Evolutionary conservation across 257 asterid genomes (phyloP), one percentile per base, ranked within the genome.

Genomic region (Primulina tabacum): DNA sequence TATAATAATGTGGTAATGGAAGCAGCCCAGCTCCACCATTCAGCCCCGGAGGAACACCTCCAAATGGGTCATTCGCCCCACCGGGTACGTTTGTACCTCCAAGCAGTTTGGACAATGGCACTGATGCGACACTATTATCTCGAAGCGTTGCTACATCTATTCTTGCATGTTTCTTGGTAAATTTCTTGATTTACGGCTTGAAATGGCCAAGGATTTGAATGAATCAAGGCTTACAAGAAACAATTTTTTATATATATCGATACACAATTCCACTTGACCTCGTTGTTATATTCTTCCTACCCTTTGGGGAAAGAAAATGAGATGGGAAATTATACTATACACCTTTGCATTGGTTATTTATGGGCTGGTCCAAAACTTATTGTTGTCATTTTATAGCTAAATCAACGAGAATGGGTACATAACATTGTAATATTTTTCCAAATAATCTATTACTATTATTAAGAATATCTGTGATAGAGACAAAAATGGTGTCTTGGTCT

Each of bases 11-110:
- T 55, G 74, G 76, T 71, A 74, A 43, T 67, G 77, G 74, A 29
- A 85, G 86, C 70, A 56, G 58, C 64, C 67, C 81, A 69, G 32
- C 40, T 66, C 73, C 86, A 16, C 26, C 84, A 26, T 75, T 32
- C 62, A 66, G 55, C 65, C 71, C 70, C 28, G 77, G 78, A 71
- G 75, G 75, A 75, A 70, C 43, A 35, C 43, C 64, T 30, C 60
- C 77, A 20, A 28, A n/a, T 40, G 59, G 37, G 74, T 12, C 29
- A 0, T 21, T 68, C 29, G 26, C 68, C 0, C 35, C 72, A 21
- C 81, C 83, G 0, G 86, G 86, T 8, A 35, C 81, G 2, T 68
- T 68, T 0, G 63, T 57, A 4, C 14, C 68, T 20, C 70, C 79
- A 17, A 47, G 55, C 3, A 8, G 28, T 4, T 3, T 20, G 1